Base-by-base conservation (phyloP, 306 rosid genomes). In the Cucumis hystrix region DNA sequence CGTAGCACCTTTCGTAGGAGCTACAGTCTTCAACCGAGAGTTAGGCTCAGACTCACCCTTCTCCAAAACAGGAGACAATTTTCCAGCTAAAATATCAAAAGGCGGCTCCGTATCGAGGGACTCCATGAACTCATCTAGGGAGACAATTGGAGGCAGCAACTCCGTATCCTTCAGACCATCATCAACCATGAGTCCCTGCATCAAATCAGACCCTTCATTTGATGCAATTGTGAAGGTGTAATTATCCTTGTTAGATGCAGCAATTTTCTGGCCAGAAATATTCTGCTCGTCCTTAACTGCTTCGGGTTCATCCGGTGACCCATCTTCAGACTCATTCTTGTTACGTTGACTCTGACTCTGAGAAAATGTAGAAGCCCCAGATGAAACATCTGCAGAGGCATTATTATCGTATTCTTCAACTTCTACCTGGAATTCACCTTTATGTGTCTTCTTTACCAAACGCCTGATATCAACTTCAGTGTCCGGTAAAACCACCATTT, bases 381-480 rank as follows among this genome's bases (percentile, higher is more conserved):
- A 87, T 41, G 97, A 88, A 64, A 87, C 87, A 81, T 88, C 96
- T 51, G 74, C 77, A 11, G 93, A 45, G 60, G 81, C 71, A 63
- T 74, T 83, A 81, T 89, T 83, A 81, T 89, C 93, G 78, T 84
- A 93, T 21, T 91, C 87, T 59, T 92, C 99, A 73, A 96, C 92
- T 80, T 96, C 97, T 79, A 96, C 99, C 87, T 90, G 96, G 83
- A 90, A 83, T 69, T 96, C 99, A 74, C 99, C 99, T 86, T 96
- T 96, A 58, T 96, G 99, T 4, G 99, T 96, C 78, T 96, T 96
- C 86, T 43, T 96, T 77, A 96, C 99, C 80, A 96, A 59, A 33
- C 99, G 98, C 63, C 98, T 88, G 41, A 91, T 59, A 84, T 96
- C 98, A 80, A 80, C 91, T 70, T 89, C 99, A 25, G 93, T 85